A percentile compares a stretch with the other conserved stretches of the same genome.
Conservation (phyloP, 1,284 basidiomycete species). For the Grifola frondosa region DNA sequence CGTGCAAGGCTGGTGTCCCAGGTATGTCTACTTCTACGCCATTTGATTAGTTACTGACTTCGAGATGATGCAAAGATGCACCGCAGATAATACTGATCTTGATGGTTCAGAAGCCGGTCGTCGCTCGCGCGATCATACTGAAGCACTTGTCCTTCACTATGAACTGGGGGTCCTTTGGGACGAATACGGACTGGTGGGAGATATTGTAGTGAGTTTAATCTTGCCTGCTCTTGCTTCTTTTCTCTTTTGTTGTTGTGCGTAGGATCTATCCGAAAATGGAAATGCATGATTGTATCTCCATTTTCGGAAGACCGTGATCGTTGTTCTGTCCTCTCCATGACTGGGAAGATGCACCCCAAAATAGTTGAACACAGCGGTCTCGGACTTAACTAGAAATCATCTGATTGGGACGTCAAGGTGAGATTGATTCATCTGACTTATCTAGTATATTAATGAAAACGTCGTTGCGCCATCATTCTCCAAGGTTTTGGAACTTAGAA, state of each 20-base stretch:
- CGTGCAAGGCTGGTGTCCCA: conserved; percentile 25
- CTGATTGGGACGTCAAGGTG: no score
- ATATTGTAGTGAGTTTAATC: conserved; percentile 18
- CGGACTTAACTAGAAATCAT: no score
- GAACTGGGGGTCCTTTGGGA: conserved; percentile 14
- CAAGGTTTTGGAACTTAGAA: no score
- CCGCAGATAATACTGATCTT: conserved; percentile 10
- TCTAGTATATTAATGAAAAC: no score
- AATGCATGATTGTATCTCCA: no score
- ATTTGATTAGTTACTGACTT: neutral
- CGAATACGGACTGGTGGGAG: conserved; percentile 18
- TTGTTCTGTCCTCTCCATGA: no score
- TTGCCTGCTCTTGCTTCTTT: neutral
- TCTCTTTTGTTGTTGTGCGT: neutral
- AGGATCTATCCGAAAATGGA: no score
- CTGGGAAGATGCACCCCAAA: no score
- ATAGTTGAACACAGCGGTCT: no score
- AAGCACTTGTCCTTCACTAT: conserved; percentile 4
- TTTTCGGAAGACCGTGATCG: no score
- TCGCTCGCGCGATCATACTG: conserved; percentile 12
- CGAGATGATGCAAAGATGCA: conserved; percentile 10
- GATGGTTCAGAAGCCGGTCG: conserved; percentile 4
- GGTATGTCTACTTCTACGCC: conserved; percentile 9
- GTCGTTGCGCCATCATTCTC: no score
- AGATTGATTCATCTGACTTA: no score